Conservation (phyloP, 2,329 filamentous ascomycete species). For the Colletotrichum sp. region DNA sequence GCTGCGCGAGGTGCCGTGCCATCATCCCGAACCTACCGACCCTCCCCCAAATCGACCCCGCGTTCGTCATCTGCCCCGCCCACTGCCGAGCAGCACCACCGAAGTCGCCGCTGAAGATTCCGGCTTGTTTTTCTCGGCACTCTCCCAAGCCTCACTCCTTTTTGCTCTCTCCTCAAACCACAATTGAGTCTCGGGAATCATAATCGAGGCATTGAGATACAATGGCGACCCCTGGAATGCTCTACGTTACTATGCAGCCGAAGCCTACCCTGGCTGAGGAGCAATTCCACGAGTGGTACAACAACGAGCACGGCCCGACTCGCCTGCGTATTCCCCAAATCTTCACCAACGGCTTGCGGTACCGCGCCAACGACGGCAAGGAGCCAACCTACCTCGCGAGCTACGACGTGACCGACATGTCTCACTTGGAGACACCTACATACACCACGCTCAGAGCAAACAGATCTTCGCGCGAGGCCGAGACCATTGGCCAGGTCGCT, state of each 20-base stretch:
- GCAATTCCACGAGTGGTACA: conserved; percentile 92
- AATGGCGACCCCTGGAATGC: conserved; percentile 65
- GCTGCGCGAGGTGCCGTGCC: not conserved
- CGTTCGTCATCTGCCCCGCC: conserved; percentile 13
- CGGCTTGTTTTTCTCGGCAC: not conserved
- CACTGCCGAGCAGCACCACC: not conserved
- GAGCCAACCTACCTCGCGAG: conserved; percentile 76
- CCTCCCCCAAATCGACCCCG: conserved; percentile 5
- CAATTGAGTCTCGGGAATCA: not conserved
- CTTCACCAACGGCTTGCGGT: conserved; percentile 79
- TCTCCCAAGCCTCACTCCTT: not conserved
- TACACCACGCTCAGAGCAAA: conserved; percentile 71
- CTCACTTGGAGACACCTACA: conserved; percentile 69
- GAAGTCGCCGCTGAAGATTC: not conserved
- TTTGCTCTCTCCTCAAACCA: not conserved
- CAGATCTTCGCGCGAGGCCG: conserved; percentile 57
- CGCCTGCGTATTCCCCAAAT: conserved; percentile 79
- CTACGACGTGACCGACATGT: conserved; percentile 82
- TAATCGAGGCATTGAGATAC: not conserved
- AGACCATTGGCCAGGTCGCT: conserved; percentile 60
- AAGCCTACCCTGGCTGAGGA: conserved; percentile 65
- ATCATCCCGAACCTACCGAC: conserved; percentile 4
- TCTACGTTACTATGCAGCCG: conserved; percentile 89
- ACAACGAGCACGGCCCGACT: conserved; percentile 88
- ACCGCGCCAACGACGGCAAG: conserved; percentile 68